phyloP scores from a whole-genome alignment of 169 alveolate genomes.

The Eimeria acervulina region DNA sequence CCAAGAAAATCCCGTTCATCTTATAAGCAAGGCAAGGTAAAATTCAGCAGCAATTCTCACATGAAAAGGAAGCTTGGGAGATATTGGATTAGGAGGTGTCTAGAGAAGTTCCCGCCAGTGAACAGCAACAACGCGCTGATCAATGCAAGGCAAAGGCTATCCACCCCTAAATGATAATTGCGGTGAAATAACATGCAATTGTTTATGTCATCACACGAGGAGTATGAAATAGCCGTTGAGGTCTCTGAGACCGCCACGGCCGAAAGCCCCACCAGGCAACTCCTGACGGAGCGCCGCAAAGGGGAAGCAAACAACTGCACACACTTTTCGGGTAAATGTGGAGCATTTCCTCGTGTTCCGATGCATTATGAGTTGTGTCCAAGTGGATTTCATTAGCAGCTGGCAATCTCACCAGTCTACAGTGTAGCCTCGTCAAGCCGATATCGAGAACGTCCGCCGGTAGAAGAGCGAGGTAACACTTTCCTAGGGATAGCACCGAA shows the following conservation, averaged over 20 bases:
- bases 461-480: neutral
- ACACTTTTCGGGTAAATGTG: neutral
- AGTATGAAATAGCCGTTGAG: neutral
- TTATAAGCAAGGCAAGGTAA: neutral
- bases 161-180: neutral
- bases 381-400: neutral
- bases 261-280: slow-evolving; percentile 4
- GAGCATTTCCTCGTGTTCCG: neutral
- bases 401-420: no score
- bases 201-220: neutral
- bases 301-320: neutral
- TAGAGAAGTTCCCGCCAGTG: neutral
- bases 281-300: neutral
- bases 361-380: neutral
- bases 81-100: neutral
- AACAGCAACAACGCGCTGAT: neutral
- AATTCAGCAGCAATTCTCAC: neutral
- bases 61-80: neutral
- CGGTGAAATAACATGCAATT: no score
- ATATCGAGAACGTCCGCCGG: neutral
- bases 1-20: neutral
- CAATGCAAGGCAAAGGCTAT: no score
- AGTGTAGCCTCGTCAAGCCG: neutral
- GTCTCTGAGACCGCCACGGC: neutral
- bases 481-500: neutral